These are phyloP conservation scores for Trichosporon sp. DNA, from an alignment of 1,284 basidiomycete genomes.

Conservation along the genomic window DNA sequence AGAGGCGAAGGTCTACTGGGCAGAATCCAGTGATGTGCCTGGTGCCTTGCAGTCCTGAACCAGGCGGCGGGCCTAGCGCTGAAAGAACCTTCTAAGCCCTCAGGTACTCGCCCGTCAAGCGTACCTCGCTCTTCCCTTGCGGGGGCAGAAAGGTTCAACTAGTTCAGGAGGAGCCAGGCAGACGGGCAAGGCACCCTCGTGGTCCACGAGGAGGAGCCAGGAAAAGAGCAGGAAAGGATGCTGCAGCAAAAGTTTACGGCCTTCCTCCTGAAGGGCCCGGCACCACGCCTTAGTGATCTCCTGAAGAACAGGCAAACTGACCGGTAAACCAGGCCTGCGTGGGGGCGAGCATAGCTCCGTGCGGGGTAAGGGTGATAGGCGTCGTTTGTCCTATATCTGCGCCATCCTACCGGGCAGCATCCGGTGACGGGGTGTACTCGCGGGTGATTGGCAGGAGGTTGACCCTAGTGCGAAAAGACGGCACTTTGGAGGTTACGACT, in stretches of 20 bases:
- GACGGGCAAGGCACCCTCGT: background rate
- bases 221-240: background rate
- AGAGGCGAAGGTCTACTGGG: background rate
- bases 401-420: background rate
- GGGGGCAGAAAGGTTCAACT: background rate
- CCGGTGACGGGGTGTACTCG: background rate
- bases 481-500: background rate
- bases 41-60: background rate
- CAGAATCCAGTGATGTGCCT: background rate
- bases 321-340: background rate
- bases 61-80: background rate
- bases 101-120: background rate
- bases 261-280: background rate
- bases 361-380: background rate
- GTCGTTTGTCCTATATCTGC: background rate
- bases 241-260: background rate
- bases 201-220: background rate
- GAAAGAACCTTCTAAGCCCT: background rate
- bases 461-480: background rate
- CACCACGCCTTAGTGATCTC: background rate
- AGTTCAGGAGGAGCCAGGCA: background rate
- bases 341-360: background rate
- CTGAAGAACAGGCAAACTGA: background rate
- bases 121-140: background rate
- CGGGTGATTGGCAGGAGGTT: background rate